Evolutionary conservation across 495 filamentous ascomycete species (phyloP), one percentile per base, ranked within the genome.

Genomic region (Xylaria curta): DNA sequence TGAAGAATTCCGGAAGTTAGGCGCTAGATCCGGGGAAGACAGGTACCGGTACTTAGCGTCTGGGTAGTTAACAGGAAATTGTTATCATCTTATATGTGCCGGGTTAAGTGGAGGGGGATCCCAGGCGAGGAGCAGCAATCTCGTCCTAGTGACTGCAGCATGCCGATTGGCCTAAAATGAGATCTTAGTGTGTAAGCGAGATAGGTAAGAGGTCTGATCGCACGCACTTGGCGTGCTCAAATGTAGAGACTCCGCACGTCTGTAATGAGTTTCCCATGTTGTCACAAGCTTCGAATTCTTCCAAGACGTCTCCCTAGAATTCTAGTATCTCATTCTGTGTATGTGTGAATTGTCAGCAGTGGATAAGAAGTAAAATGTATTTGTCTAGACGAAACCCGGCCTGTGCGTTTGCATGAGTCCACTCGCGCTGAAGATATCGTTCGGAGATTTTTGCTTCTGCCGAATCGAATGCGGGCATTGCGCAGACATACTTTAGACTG

Each of bases 161-260:
- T 49, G 65, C 65, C 65, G 47, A 67, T 67, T 56, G 65, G 65
- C 49, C 49, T 56, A 49, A 42, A 67, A 67, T 54, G 65, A 67
- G 31, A 67, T 67, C 65, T 31, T 21, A 63, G 60, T 63, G 60
- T 44, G 21, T 56, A 67, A 67, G 65, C 65, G 65, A 67, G 65
- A 67, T 67, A 17, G 65, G 46, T 28, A 40, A 26, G 47, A 49
- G 64, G 65, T 56, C 65, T 67, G 65, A 54, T 56, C 49, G 49
- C 65, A 56, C 49, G 8, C 9, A 65, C 26, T 60, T 49, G 38
- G 26, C 47, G 21, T 49, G 26, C 42, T 65, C 42, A 49, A 65
- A 47, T 65, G 62, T 46, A 26, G n/a, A 42, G 60, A n/a, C 40
- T 63, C 33, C 60, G 38, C 60, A 44, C 21, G 3, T 63, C 38